Percentiles rank a stretch among this genome's conserved stretches.
Conservation (phyloP, 805 yeast species). For the Schwanniomyces occidentalis region DNA sequence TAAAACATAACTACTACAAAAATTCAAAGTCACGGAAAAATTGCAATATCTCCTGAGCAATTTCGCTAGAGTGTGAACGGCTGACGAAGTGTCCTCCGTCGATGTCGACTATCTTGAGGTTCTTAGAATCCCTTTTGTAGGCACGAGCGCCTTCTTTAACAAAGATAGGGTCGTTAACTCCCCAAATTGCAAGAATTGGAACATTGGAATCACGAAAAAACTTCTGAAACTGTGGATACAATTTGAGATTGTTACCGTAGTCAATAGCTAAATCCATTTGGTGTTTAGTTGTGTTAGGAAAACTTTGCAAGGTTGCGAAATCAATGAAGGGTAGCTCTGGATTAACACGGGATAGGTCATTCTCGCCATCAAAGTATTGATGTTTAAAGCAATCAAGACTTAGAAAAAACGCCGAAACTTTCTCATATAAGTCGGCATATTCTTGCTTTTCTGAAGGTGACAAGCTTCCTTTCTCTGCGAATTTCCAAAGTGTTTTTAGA, state of each 20-base stretch:
- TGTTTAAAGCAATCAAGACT: constrained; percentile 16
- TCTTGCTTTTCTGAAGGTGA: constrained; percentile 7
- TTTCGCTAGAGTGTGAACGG: constrained; percentile 25
- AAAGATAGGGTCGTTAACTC: constrained; percentile 40
- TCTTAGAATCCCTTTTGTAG: constrained; percentile 29
- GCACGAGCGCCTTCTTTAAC: constrained; percentile 37
- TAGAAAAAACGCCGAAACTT: constrained; percentile 15
- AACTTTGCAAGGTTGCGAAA: constrained; percentile 19
- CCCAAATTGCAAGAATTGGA: constrained; percentile 43
- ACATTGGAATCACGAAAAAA: constrained; percentile 27
- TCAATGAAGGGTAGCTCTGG: constrained; percentile 35
- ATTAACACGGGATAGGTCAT: constrained; percentile 21
- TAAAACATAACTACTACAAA: not conserved
- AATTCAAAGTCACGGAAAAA: constrained; percentile 11
- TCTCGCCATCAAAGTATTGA: constrained; percentile 35
- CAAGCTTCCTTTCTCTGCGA: constrained; percentile 10
- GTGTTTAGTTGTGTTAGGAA: constrained; percentile 20
- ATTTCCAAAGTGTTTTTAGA: constrained; percentile 30
- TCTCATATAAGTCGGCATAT: constrained; percentile 8
- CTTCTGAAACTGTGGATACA: constrained; percentile 39
- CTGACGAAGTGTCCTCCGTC: constrained; percentile 44
- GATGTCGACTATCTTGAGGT: constrained; percentile 24
- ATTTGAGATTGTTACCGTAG: constrained; percentile 31
- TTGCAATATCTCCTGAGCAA: constrained; percentile 28
- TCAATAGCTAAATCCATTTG: constrained; percentile 38